Conservation (phyloP, 805 yeast genomes). For the Saturnispora diversa region DNA sequence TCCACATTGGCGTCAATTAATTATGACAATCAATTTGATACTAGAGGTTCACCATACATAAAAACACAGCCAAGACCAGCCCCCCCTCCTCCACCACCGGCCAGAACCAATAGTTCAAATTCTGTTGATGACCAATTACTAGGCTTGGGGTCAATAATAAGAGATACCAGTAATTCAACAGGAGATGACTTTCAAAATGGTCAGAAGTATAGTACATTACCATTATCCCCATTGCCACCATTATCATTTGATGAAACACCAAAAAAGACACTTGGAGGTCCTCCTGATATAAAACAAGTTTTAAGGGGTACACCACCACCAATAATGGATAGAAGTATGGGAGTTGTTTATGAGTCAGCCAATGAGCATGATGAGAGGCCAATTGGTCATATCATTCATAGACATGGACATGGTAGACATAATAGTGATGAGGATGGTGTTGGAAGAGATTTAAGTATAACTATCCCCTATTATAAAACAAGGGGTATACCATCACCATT, state of each 20-base stretch:
- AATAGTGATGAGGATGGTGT: conserved; percentile 5
- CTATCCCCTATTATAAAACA: conserved; percentile 6
- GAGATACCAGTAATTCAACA: background rate
- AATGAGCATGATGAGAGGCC: conserved; percentile 17
- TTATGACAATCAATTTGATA: background rate
- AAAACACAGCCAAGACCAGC: conserved; percentile 13
- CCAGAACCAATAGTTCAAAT: conserved; percentile 9
- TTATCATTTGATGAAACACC: background rate
- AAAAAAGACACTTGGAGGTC: conserved; percentile 4
- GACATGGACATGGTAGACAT: background rate
- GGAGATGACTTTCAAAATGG: background rate
- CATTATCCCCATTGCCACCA: background rate
- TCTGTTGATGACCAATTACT: conserved; percentile 7
- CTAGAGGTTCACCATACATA: background rate
- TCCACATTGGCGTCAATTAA: conserved; percentile 12
- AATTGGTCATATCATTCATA: background rate
- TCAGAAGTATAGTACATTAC: background rate
- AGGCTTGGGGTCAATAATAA: conserved; percentile 5
- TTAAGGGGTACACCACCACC: conserved; percentile 12
- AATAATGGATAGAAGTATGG: conserved; percentile 21
- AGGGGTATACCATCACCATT: conserved; percentile 2
- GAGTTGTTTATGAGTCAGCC: conserved; percentile 25
- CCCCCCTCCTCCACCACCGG: conserved; percentile 20
- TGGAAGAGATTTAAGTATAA: background rate
- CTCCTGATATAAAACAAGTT: conserved; percentile 8